A percentile compares a stretch with the other conserved stretches of the same genome.
Evolutionary conservation across 2,329 filamentous ascomycete genomes (phyloP).

Genomic region (Calonectria hongkongensis): DNA sequence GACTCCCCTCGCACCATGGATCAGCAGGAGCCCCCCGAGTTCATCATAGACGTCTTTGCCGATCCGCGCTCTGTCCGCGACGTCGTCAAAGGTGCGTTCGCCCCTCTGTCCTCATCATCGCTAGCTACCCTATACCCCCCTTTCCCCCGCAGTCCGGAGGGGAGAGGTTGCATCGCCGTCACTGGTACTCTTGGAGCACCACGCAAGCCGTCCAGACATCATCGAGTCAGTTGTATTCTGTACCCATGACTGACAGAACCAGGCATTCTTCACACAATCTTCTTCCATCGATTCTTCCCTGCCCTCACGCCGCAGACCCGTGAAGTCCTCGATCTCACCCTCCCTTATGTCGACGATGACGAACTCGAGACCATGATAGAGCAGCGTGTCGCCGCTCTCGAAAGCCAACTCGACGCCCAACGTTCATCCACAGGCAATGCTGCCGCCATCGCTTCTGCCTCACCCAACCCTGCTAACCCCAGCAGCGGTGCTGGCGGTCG

Average conservation of each 20-base stretch:
- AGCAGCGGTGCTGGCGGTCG: constrained; percentile 77
- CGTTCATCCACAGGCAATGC: constrained; percentile 60
- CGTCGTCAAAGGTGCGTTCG: constrained; percentile 86
- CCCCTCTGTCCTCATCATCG: constrained; percentile 38
- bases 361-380: constrained; percentile 96
- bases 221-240: no score
- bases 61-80: constrained; percentile 93
- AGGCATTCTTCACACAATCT: constrained; percentile 97
- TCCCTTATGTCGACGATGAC: constrained; percentile 91
- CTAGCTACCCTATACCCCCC: constrained; percentile 48
- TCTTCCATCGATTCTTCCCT: constrained; percentile 98
- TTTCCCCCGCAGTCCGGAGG: constrained; percentile 40
- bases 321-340: constrained; percentile 92
- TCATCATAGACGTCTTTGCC: constrained; percentile 94
- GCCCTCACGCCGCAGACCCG: constrained; percentile 87
- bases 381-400: constrained; percentile 85
- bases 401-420: constrained; percentile 83
- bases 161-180: not conserved
- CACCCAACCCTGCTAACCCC: constrained; percentile 40
- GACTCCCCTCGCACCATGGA: constrained; percentile 63
- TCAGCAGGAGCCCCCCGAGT: constrained; percentile 82
- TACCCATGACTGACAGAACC: not conserved
- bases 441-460: constrained; percentile 43
- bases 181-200: not conserved
- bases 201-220: not conserved